phyloP scores from a whole-genome alignment of 139 green algal species.

The Chloropicon primus region DNA sequence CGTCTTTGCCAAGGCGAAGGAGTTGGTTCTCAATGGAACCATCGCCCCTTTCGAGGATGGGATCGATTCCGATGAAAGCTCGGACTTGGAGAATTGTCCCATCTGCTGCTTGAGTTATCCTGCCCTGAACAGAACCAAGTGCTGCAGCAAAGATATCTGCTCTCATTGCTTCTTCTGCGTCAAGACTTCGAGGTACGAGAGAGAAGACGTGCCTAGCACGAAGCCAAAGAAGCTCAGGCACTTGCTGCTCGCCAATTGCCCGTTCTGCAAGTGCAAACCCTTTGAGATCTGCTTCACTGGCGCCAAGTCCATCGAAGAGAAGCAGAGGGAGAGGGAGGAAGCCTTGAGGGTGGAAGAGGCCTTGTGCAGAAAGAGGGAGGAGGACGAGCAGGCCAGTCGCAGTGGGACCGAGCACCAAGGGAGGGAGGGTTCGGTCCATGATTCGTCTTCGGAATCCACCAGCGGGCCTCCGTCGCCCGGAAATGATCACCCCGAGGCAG shows the following conservation, averaged over 20 bases:
- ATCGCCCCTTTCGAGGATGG: neutral
- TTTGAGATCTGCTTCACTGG: slow-evolving; percentile 24
- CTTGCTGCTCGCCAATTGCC: slow-evolving; percentile 11
- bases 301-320: slow-evolving; percentile 1
- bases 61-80: neutral
- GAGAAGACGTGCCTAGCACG: neutral
- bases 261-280: slow-evolving; percentile 23
- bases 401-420: no score
- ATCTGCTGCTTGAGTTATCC: slow-evolving; percentile 48
- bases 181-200: neutral
- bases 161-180: slow-evolving; percentile 11
- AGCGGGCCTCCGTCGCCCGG: no score
- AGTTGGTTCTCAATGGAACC: neutral
- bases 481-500: no score
- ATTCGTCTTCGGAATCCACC: no score
- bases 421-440: no score
- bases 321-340: slow-evolving; percentile 15
- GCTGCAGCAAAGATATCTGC: slow-evolving; percentile 41
- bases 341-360: no score
- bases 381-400: slow-evolving; percentile 24
- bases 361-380: no score
- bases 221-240: slow-evolving; percentile 16
- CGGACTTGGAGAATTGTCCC: slow-evolving; percentile 35
- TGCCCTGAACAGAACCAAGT: slow-evolving; percentile 35
- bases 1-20: no score